Percentiles rank a stretch among this genome's conserved stretches.
Evolutionary conservation across 495 filamentous ascomycete genomes (phyloP).

Genomic region (Oidiodendron maius): DNA sequence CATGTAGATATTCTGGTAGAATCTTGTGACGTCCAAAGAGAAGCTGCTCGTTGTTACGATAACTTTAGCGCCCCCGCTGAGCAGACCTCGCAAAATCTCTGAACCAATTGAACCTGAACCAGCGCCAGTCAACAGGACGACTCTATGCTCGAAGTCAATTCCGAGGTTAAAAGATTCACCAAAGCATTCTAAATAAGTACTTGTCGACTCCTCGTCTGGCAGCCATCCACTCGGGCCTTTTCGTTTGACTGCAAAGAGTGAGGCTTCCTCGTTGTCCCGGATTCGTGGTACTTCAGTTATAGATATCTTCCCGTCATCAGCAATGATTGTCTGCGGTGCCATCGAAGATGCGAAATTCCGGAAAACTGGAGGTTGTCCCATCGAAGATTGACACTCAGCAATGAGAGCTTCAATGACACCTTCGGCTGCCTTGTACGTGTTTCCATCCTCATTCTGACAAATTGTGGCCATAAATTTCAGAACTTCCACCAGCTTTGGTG

Average conservation of each 20-base stretch:
- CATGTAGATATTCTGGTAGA: slow-evolving; percentile 96
- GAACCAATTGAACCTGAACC: slow-evolving; percentile 95
- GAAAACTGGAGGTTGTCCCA: slow-evolving; percentile 74
- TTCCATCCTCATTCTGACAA: slow-evolving; percentile 86
- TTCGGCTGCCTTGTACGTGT: slow-evolving; percentile 91
- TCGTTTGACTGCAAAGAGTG: slow-evolving; percentile 26
- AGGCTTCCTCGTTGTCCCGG: slow-evolving; percentile 89
- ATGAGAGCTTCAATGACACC: slow-evolving; percentile 84
- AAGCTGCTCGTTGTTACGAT: slow-evolving; percentile 91
- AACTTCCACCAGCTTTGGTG: slow-evolving; percentile 59
- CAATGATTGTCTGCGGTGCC: slow-evolving; percentile 79
- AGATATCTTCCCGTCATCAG: slow-evolving; percentile 76
- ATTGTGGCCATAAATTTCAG: slow-evolving; percentile 98
- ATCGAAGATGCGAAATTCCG: slow-evolving; percentile 93
- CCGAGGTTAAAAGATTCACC: slow-evolving; percentile 77
- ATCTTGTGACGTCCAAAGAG: slow-evolving; percentile 90
- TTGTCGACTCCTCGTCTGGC: slow-evolving; percentile 92
- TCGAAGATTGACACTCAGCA: slow-evolving; percentile 87
- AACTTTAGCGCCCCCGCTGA: slow-evolving; percentile 91
- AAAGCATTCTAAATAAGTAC: slow-evolving; percentile 77
- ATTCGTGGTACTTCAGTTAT: slow-evolving; percentile 82
- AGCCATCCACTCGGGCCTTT: slow-evolving; percentile 69
- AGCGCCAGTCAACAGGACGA: slow-evolving; percentile 94
- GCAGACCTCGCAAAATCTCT: slow-evolving; percentile 88
- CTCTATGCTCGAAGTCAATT: slow-evolving; percentile 87